Evolutionary conservation across 768 basidiomycete genomes (phyloP).

Genomic region (Trametes elegans): DNA sequence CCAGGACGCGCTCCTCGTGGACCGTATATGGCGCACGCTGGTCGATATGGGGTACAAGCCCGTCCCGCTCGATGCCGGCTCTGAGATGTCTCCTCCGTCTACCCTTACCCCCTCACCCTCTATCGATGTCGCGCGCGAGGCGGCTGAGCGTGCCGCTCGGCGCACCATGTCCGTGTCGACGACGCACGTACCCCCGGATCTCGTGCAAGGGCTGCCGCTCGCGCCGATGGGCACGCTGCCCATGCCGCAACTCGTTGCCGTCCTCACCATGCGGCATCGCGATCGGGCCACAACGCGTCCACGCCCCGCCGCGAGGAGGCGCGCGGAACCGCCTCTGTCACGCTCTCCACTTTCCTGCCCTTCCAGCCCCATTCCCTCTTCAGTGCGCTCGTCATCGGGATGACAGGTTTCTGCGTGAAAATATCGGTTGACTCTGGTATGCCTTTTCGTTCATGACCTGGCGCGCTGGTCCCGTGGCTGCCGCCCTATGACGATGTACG

Average conservation of each 20-base stretch:
- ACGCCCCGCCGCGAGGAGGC: slow-evolving; percentile 15
- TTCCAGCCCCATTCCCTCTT: not conserved
- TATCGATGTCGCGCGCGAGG: not conserved
- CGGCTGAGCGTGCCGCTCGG: slow-evolving; percentile 12
- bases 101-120: not conserved
- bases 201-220: slow-evolving; percentile 4
- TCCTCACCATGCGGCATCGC: slow-evolving; percentile 27
- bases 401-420: not conserved
- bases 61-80: slow-evolving; percentile 3
- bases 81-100: not conserved
- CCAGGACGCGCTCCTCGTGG: slow-evolving; percentile 35
- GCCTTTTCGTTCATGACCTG: slow-evolving; percentile 6
- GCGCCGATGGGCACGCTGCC: slow-evolving; percentile 9
- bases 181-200: not conserved
- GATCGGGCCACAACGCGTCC: slow-evolving; percentile 23
- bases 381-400: slow-evolving; percentile 6
- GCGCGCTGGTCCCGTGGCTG: not conserved
- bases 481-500: not conserved
- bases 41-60: slow-evolving; percentile 32
- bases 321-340: not conserved
- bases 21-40: slow-evolving; percentile 33
- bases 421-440: slow-evolving; percentile 3
- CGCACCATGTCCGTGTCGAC: slow-evolving; percentile 6
- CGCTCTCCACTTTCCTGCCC: slow-evolving; percentile 11
- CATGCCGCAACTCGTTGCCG: slow-evolving; percentile 28